Percentiles rank a stretch among this genome's conserved stretches.
Conservation (phyloP, 441 rosid species). For the Gossypium schwendimanii region DNA sequence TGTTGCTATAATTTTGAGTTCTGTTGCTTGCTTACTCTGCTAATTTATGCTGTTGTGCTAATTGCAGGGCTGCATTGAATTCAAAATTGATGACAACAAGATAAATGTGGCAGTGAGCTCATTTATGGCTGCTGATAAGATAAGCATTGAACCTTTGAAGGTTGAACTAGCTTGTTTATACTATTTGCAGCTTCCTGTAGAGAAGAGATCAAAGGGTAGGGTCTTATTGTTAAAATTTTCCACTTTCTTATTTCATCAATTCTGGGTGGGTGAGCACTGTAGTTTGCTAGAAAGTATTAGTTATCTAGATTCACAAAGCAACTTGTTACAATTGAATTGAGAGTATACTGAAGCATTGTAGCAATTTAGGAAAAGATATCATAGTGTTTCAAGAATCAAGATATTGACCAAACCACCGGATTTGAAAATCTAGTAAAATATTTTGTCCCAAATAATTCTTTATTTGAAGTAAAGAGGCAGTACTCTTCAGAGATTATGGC, state of each 20-base stretch:
- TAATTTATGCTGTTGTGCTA: constrained; percentile 17
- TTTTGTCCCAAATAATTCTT: not conserved
- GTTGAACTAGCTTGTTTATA: constrained; percentile 81
- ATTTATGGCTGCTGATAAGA: constrained; percentile 27
- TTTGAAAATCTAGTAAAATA: not conserved
- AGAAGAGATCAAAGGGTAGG: constrained; percentile 77
- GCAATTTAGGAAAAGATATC: not conserved
- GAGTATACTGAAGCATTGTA: not conserved
- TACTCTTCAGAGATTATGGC: not conserved
- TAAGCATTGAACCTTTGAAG: constrained; percentile 50
- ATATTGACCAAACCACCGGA: not conserved
- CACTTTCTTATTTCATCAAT: constrained; percentile 6
- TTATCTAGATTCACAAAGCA: constrained; percentile 2
- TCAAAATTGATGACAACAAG: constrained; percentile 50
- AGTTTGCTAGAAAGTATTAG: not conserved
- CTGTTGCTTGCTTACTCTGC: not conserved
- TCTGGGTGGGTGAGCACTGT: not conserved
- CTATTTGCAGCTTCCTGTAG: constrained; percentile 66
- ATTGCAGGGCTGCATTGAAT: constrained; percentile 50
- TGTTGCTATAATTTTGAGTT: not conserved
- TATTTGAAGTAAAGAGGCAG: not conserved
- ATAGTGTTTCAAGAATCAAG: constrained; percentile 2
- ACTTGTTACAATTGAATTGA: not conserved
- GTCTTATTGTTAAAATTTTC: not conserved
- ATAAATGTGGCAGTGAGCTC: constrained; percentile 39